Evolutionary conservation across 345 rosid genomes (phyloP), one percentile per base, ranked within the genome.

Genomic region (Nephelium lappaceum): DNA sequence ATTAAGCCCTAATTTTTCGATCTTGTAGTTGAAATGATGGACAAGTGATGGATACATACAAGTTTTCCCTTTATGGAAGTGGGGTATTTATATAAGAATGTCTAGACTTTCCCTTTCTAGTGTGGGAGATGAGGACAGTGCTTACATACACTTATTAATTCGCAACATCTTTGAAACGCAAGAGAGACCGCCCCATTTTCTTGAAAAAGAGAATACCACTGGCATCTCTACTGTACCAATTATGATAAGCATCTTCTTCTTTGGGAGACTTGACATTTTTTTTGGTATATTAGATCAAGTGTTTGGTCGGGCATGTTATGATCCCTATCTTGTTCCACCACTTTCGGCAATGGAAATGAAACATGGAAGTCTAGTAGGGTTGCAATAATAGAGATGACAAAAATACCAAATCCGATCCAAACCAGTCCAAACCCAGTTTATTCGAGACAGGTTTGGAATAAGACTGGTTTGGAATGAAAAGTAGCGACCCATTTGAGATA

Each of bases 1-100:
- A 49, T 27, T 66, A 58, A 55, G 27, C 21, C 60, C 69, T 55
- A 58, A 42, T 73, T 55, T 19, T 68, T 62, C 31, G 4, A 25
- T 47, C 21, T 60, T 66, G 70, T 78, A 60, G 61, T 76, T 24
- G 12, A 39, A 77, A 76, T 83, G 83, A 83, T 81, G 70, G 10
- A 69, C 10, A 47, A 53, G 70, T 24, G 74, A 69, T 77, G 80
- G 78, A 67, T 31, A 38, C 68, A 27, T 55, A 57, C 61, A 62
- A n/a, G 15, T 4, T 81, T 86, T 78, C 88, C 88, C 74, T 79
- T 76, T 84, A 55, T 24, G 89, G 86, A 83, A 82, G 83, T 85
- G 83, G 81, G 79, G 5, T 18, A 42, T 15, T 60, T 36, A 27
- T 72, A 71, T 67, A 67, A 41, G 61, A 58, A 55, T 23, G 24